These are phyloP conservation scores for Boletellus ananas DNA, from an alignment of 768 basidiomycete species.

Conservation along the genomic window DNA sequence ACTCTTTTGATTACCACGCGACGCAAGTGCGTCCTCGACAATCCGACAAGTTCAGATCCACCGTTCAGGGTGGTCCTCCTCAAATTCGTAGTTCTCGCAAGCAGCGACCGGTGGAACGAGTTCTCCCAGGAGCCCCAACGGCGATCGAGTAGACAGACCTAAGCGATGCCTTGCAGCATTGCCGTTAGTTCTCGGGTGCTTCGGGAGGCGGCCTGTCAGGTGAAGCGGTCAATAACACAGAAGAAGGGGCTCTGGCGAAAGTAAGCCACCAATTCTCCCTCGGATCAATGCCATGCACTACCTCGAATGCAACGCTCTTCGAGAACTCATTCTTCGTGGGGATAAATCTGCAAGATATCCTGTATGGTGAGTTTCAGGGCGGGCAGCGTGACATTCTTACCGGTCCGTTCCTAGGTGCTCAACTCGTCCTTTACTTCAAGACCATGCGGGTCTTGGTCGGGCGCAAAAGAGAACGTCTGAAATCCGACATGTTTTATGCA, in stretches of 20 bases:
- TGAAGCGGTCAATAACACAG: too few relatives aligned
- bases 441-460: conserved; percentile 5
- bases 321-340: conserved; percentile 1
- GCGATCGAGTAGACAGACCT: too few relatives aligned
- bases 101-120: too few relatives aligned
- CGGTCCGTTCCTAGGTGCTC: conserved; percentile 4
- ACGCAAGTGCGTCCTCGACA: too few relatives aligned
- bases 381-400: not conserved
- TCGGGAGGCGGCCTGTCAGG: not conserved
- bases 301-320: not conserved
- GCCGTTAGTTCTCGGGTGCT: not conserved
- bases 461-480: not conserved
- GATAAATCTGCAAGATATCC: conserved; percentile 1
- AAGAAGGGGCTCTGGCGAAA: too few relatives aligned
- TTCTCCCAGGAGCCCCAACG: too few relatives aligned
- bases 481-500: conserved; percentile 7
- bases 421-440: conserved; percentile 16
- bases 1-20: too few relatives aligned
- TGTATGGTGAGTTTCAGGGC: conserved; percentile 1
- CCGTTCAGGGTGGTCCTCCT: too few relatives aligned
- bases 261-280: not conserved
- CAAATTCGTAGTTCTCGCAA: too few relatives aligned
- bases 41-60: too few relatives aligned
- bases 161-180: too few relatives aligned
- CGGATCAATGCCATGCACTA: not conserved